Base-by-base conservation (phyloP, 768 basidiomycete species). In the Leccinum fibrillosum region DNA sequence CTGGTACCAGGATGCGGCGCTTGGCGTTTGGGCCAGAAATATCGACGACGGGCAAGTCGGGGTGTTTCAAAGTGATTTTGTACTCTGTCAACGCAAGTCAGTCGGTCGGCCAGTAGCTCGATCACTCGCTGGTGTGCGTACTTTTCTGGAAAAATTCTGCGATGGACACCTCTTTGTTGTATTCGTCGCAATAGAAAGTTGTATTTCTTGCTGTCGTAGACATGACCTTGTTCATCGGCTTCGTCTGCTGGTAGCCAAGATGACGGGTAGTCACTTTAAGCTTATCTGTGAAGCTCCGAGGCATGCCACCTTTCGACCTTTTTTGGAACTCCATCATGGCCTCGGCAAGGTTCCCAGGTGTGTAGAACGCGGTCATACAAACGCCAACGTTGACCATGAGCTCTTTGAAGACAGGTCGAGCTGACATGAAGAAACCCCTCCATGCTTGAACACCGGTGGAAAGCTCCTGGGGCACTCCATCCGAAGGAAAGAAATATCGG, bases 121-220 rank as follows among this genome's bases (percentile, higher is more conserved):
- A 52, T 25, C 1, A 58, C 10, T 8, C 4, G 3, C 15, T 3
- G 4, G 19, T 1, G 5, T 11, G 70, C 84, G 57, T 66, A 91
- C 90, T 87, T 62, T 63, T 74, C 37, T 72, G 64, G 69, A 90
- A 91, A 64, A 84, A 92, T 2, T 83, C 66, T 60, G 85, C 82
- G 3, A 92, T 85, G 0, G 83, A 80, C 11, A 89, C 74, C 44
- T 51, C 55, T 32, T 57, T 81, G 0, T 82, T 83, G 35, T 78
- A 75, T 61, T 91, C 88, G 1, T 78, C 77, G 52, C 81, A 82
- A 3, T 78, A 68, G 68, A 93, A 93, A 12, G 54, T 75, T 53
- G 84, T 72, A 19, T 76, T 71, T 12, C 67, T 73, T 0, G 89
- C 77, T 23, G 75, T 80, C 10, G 66, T 74, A 7, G 64, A 56